Conservation (phyloP, 164 flowering plant species). For the Malania oleifera region DNA sequence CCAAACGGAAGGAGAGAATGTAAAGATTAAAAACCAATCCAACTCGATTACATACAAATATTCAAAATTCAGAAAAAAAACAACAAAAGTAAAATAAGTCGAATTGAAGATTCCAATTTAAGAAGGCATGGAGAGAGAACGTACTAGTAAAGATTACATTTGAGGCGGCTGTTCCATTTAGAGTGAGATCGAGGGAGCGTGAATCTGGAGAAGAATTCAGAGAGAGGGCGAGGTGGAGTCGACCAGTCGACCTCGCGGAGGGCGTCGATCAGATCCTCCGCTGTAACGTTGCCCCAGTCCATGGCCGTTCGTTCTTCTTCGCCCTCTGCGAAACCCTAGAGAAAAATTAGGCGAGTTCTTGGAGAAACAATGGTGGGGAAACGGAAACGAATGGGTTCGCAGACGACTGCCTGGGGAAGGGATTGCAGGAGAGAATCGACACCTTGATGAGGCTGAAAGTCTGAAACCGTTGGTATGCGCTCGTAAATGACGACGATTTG, state of each 20-base stretch:
- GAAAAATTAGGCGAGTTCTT: background rate
- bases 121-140: background rate
- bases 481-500: no score
- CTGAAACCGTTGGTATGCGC: no score
- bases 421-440: no score
- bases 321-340: conserved; percentile 10
- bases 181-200: conserved; percentile 63
- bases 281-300: conserved; percentile 73
- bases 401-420: no score
- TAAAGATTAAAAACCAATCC: no score
- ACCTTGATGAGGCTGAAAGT: no score
- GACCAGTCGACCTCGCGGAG: conserved; percentile 95
- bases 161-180: conserved; percentile 85
- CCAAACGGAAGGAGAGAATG: no score
- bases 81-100: no score
- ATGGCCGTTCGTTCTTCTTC: conserved; percentile 11
- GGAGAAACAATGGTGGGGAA: conserved; percentile 11
- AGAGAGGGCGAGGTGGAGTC: conserved; percentile 78
- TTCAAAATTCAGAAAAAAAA: no score
- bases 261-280: conserved; percentile 82
- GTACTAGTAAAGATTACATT: conserved; percentile 91
- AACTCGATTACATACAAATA: no score
- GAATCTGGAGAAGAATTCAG: conserved; percentile 87
- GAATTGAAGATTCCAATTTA: no score
- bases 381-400: background rate